These are phyloP conservation scores for Acrocalymma vagum DNA, from an alignment of 2,329 filamentous ascomycete genomes.

Conservation along the genomic window DNA sequence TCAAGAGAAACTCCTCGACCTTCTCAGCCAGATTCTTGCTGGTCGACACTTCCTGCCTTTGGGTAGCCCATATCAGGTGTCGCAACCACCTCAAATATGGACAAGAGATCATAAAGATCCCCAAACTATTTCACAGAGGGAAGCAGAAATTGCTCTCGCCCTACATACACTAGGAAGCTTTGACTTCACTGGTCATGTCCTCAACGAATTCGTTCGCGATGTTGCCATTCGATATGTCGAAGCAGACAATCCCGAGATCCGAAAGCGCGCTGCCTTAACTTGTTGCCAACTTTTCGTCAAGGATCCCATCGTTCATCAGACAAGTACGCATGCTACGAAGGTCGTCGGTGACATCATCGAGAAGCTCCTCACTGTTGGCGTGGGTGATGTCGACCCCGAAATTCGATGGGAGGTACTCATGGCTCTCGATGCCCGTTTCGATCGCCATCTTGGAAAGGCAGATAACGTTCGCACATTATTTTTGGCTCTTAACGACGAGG, in stretches of 20 bases:
- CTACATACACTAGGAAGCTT: conserved; percentile 97
- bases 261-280: conserved; percentile 92
- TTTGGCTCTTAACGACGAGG: conserved; percentile 93
- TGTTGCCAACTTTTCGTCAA: conserved; percentile 97
- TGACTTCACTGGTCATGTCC: conserved; percentile 85
- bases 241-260: conserved; percentile 90
- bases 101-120: conserved; percentile 88
- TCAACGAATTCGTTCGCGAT: conserved; percentile 98
- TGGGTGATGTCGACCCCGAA: conserved; percentile 86
- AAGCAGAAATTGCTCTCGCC: conserved; percentile 89
- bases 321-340: conserved; percentile 94
- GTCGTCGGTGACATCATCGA: conserved; percentile 98
- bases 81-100: conserved; percentile 81
- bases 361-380: conserved; percentile 91
- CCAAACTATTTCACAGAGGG: conserved; percentile 78
- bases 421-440: conserved; percentile 91
- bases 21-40: conserved; percentile 92
- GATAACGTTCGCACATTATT: conserved; percentile 97
- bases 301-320: conserved; percentile 97
- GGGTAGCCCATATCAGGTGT: conserved; percentile 88
- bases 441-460: conserved; percentile 94
- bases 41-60: conserved; percentile 91
- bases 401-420: conserved; percentile 89
- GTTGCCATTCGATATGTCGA: conserved; percentile 98
- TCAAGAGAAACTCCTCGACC: conserved; percentile 91